phyloP scores from a whole-genome alignment of 202 grass and related monocot species.

The Dendrocalamus latiflorus region DNA sequence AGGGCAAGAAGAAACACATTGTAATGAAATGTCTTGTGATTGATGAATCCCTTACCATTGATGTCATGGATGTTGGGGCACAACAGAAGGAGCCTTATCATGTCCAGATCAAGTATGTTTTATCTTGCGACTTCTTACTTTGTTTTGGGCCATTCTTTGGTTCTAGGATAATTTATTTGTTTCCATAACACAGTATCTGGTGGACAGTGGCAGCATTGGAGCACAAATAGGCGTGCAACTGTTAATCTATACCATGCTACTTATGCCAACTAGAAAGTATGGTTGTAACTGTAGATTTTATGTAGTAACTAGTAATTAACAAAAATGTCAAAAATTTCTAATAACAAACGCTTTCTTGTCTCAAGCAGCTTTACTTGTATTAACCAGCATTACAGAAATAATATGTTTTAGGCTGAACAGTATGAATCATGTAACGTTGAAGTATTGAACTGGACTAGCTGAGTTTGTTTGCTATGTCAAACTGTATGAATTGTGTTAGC shows the following conservation, averaged over 20 bases:
- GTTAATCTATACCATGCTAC: not conserved
- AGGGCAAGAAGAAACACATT: slow-evolving; percentile 48
- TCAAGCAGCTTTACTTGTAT: not conserved
- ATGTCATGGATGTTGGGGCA: slow-evolving; percentile 59
- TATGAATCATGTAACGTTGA: not conserved
- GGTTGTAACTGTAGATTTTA: not conserved
- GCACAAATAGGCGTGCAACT: not conserved
- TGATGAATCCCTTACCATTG: slow-evolving; percentile 52
- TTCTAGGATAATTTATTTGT: not conserved
- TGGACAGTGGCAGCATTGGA: not conserved
- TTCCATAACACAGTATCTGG: not conserved
- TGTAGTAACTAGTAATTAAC: not conserved
- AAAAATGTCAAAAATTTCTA: not conserved
- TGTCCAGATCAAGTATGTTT: slow-evolving; percentile 69
- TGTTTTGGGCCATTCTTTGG: not conserved
- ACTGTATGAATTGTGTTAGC: not conserved
- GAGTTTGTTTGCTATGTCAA: not conserved
- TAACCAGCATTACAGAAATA: not conserved
- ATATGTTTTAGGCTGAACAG: not conserved
- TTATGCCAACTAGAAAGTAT: not conserved
- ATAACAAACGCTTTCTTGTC: not conserved
- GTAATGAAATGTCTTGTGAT: slow-evolving; percentile 73
- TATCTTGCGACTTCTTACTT: not conserved
- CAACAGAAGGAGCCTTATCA: slow-evolving; percentile 43
- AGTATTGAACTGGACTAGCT: not conserved